phyloP scores from a whole-genome alignment of 2,329 filamentous ascomycete species.

The Fusarium sublunatum region DNA sequence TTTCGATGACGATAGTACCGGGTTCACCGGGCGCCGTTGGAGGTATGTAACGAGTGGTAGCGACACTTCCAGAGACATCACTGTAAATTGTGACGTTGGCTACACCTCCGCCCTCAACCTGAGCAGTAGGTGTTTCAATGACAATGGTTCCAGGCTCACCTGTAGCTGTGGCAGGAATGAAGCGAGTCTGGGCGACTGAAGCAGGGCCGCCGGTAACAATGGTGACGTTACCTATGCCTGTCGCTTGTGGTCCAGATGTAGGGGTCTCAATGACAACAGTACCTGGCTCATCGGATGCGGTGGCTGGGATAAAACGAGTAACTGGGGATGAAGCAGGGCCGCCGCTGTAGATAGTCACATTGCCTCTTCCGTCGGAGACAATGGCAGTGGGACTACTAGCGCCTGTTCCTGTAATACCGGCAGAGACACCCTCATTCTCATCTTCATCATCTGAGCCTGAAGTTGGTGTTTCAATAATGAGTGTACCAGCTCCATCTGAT shows the following conservation, averaged over 20 bases:
- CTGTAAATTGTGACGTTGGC: conserved; percentile 6
- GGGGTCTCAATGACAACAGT: conserved; percentile 27
- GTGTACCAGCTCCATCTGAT: background rate
- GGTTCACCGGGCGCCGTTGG: conserved; percentile 10
- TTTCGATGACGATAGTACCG: conserved; percentile 14
- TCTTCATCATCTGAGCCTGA: background rate
- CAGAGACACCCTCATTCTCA: background rate
- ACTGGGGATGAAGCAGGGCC: background rate
- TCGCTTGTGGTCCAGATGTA: conserved; percentile 8
- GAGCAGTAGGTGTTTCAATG: conserved; percentile 4
- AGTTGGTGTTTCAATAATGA: conserved; percentile 8
- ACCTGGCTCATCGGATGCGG: background rate
- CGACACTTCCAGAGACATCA: background rate
- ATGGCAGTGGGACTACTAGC: background rate
- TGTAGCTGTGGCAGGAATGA: conserved; percentile 4
- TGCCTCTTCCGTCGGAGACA: background rate
- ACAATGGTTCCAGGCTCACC: conserved; percentile 14
- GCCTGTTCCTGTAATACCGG: background rate
- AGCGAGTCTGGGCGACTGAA: conserved; percentile 5
- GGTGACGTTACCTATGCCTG: conserved; percentile 12
- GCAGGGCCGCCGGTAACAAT: conserved; percentile 11
- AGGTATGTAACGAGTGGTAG: conserved; percentile 5
- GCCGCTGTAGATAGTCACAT: conserved; percentile 17
- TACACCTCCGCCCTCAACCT: background rate
- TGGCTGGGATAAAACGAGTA: conserved; percentile 7